Evolutionary conservation across 306 rosid genomes (phyloP), one percentile per base, ranked within the genome.

Genomic region (Canavalia gladiata): DNA sequence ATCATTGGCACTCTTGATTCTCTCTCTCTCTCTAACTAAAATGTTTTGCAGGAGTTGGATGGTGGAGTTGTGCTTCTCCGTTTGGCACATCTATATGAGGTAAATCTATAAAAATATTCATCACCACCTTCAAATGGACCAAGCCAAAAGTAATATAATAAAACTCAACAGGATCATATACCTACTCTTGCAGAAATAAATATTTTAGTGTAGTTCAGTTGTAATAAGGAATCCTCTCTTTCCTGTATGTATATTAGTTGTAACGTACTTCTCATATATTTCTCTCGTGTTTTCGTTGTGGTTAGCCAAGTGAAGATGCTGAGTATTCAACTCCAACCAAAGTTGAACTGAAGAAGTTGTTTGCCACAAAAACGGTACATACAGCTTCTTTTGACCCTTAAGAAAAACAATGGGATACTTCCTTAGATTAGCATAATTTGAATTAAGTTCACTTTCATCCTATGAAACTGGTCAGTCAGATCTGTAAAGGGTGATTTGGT

Each of bases 71-170:
- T 90, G 33, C 89, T 95, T 47, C 89, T 95, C 58, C 97, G 97
- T 60, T 82, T 95, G 86, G 97, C 98, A 10, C 98, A 95, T 86
- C 86, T 95, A 28, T 95, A 91, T 3, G 98, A 92, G 95, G 98
- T 94, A 85, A 62, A 68, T 35, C 31, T 60, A 25, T 74, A 4
- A 57, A 47, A 51, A 56, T 25, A 8, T n/a, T 41, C 11, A 18
- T 39, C 35, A 29, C 9, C 37, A 66, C 76, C 5, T 63, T 80
- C 41, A 1, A 51, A 70, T 28, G 7, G 45, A 46, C 35, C 3
- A 4, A n/a, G 7, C 49, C 47, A 18, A 52, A 28, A 54, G 39
- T 54, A 43, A 37, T 12, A 28, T 28, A 63, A 71, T 18, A 81
- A 63, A 62, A 43, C 29, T 73, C 29, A 50, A 12, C 28, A 63